Evolutionary conservation across 257 asterid genomes (phyloP).

Genomic region (Rauvolfia tetraphylla): DNA sequence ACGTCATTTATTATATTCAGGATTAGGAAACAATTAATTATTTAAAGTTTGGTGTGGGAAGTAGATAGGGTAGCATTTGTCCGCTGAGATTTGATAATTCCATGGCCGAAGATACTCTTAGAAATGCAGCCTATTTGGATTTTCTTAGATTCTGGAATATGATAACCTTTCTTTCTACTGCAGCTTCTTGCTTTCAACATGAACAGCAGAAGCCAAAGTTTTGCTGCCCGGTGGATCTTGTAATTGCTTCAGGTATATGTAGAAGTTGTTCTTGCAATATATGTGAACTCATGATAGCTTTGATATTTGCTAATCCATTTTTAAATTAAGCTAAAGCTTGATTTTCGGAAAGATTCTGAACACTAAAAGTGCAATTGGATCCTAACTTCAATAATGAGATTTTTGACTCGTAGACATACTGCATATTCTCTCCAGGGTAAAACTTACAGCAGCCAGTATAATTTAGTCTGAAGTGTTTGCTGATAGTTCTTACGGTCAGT

Average conservation of each 20-base stretch:
- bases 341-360: background rate
- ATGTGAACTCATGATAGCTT: background rate
- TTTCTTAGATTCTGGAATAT: background rate
- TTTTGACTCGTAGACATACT: background rate
- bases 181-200: background rate
- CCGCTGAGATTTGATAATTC: background rate
- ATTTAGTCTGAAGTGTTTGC: background rate
- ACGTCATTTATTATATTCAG: background rate
- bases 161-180: background rate
- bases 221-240: background rate
- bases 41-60: background rate
- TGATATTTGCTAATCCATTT: background rate
- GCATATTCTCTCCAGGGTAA: background rate
- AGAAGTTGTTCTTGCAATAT: background rate
- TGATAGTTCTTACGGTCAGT: background rate
- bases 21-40: background rate
- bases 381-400: background rate
- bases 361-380: background rate
- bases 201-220: background rate
- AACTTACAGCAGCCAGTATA: background rate
- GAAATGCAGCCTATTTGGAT: background rate
- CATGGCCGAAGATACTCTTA: background rate
- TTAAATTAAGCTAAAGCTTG: background rate
- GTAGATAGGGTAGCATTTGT: background rate
- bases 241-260: background rate